Percentiles rank a stretch among this genome's conserved stretches.
Conservation (phyloP, 2,329 filamentous ascomycete genomes). For the Mycogone perniciosa region DNA sequence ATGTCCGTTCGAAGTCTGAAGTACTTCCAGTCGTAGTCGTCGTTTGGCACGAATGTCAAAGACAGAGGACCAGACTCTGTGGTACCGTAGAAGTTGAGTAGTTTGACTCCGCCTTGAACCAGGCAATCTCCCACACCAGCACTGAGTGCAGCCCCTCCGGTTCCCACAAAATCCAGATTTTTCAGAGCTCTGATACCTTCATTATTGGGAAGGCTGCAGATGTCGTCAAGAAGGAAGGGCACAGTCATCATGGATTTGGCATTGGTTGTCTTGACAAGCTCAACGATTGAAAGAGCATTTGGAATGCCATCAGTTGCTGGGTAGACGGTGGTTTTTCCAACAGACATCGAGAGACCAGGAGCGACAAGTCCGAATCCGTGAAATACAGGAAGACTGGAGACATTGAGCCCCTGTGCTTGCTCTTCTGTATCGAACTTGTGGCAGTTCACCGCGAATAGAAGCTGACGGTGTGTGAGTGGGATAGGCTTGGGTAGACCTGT, state of each 20-base stretch:
- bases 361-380: slow-evolving; percentile 29
- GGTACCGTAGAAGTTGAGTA: slow-evolving; percentile 31
- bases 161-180: slow-evolving; percentile 25
- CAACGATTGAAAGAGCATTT: slow-evolving; percentile 18
- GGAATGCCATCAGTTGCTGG: slow-evolving; percentile 22
- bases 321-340: slow-evolving; percentile 25
- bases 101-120: slow-evolving; percentile 18
- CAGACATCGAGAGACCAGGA: slow-evolving; percentile 23
- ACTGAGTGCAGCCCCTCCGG: slow-evolving; percentile 27
- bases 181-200: slow-evolving; percentile 14
- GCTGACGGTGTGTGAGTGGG: slow-evolving; percentile 23
- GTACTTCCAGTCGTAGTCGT: slow-evolving; percentile 27
- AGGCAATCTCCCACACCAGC: slow-evolving; percentile 20
- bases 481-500: slow-evolving; percentile 32
- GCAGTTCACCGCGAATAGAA: slow-evolving; percentile 24
- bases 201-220: slow-evolving; percentile 15
- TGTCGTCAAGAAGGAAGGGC: slow-evolving; percentile 29
- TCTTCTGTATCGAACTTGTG: slow-evolving; percentile 20
- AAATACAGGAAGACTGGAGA: slow-evolving; percentile 30
- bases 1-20: slow-evolving; percentile 27
- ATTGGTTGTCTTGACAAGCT: slow-evolving; percentile 17
- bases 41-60: slow-evolving; percentile 24
- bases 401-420: slow-evolving; percentile 19
- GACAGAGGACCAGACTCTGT: slow-evolving; percentile 31
- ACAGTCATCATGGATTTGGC: slow-evolving; percentile 28